phyloP scores from a whole-genome alignment of 805 yeast genomes.

The Phaffomyces thermotolerans region DNA sequence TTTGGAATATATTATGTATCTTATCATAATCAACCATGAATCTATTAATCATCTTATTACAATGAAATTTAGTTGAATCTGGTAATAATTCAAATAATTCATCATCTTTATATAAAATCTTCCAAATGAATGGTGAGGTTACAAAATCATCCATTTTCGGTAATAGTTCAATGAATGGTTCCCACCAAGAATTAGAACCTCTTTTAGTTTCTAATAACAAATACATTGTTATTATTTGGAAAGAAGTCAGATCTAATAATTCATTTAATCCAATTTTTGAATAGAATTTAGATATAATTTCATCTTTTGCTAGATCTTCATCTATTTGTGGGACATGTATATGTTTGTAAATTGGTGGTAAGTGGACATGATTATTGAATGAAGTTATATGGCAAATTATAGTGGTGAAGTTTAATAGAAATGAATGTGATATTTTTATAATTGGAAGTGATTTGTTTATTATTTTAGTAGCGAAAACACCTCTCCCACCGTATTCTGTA shows the following conservation, averaged over 20 bases:
- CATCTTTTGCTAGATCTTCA: slow-evolving; percentile 8
- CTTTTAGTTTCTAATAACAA: slow-evolving; percentile 38
- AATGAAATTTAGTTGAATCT: slow-evolving; percentile 30
- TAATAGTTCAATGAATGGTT: slow-evolving; percentile 56
- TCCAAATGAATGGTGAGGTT: slow-evolving; percentile 61
- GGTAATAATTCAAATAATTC: slow-evolving; percentile 37
- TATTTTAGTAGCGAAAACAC: slow-evolving; percentile 38
- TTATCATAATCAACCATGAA: slow-evolving; percentile 28
- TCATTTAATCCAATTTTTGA: slow-evolving; percentile 19
- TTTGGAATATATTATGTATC: slow-evolving; percentile 23
- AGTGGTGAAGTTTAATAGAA: slow-evolving; percentile 51
- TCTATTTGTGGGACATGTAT: slow-evolving; percentile 4
- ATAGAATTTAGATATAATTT: slow-evolving; percentile 10
- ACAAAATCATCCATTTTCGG: slow-evolving; percentile 51
- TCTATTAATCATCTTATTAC: slow-evolving; percentile 33
- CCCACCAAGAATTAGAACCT: slow-evolving; percentile 47
- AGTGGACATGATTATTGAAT: slow-evolving; percentile 21
- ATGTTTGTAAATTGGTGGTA: slow-evolving; percentile 7
- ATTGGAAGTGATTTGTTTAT: slow-evolving; percentile 39
- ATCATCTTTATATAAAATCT: slow-evolving; percentile 18
- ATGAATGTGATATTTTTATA: slow-evolving; percentile 49
- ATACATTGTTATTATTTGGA: slow-evolving; percentile 51
- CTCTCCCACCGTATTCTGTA: slow-evolving; percentile 50
- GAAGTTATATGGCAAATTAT: slow-evolving; percentile 37
- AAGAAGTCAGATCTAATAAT: slow-evolving; percentile 43